Percentiles rank a stretch among this genome's conserved stretches.
phyloP scores from a whole-genome alignment of 768 basidiomycete species.

The Rhodotorula babjevae region DNA sequence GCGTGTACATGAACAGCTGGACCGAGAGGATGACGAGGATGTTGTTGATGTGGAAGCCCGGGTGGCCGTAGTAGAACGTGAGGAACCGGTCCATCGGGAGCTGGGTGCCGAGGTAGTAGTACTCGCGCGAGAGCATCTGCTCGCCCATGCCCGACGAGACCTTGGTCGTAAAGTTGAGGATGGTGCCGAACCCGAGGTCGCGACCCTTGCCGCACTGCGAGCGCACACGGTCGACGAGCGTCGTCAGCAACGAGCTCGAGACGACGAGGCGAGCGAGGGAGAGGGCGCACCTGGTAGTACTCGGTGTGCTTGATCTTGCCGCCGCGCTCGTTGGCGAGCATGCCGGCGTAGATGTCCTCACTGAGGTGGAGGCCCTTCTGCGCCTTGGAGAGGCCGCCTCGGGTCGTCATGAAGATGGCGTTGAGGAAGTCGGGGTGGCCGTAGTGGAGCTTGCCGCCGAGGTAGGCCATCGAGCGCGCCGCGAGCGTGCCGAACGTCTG shows the following conservation, averaged over 20 bases:
- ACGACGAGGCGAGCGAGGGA: not conserved
- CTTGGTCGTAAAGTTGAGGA: constrained; percentile 99
- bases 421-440: constrained; percentile 99
- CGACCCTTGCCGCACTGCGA: constrained; percentile 85
- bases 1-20: constrained; percentile 86
- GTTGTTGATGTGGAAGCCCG: constrained; percentile 99
- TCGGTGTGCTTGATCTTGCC: constrained; percentile 98
- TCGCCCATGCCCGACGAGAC: constrained; percentile 99
- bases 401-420: constrained; percentile 93
- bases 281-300: constrained; percentile 68
- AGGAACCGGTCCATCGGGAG: constrained; percentile 96
- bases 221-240: not conserved
- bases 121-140: constrained; percentile 97
- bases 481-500: constrained; percentile 98
- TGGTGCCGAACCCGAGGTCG: constrained; percentile 97
- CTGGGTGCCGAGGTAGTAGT: constrained; percentile 97
- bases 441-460: constrained; percentile 97
- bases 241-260: not conserved
- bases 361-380: constrained; percentile 99
- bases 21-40: constrained; percentile 97
- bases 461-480: constrained; percentile 93
- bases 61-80: constrained; percentile 99
- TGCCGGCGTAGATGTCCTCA: constrained; percentile 99
- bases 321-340: constrained; percentile 95
- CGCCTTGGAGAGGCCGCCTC: constrained; percentile 96